Conservation (phyloP, 2,329 filamentous ascomycete genomes). For the Akanthomyces uredinophilus region DNA sequence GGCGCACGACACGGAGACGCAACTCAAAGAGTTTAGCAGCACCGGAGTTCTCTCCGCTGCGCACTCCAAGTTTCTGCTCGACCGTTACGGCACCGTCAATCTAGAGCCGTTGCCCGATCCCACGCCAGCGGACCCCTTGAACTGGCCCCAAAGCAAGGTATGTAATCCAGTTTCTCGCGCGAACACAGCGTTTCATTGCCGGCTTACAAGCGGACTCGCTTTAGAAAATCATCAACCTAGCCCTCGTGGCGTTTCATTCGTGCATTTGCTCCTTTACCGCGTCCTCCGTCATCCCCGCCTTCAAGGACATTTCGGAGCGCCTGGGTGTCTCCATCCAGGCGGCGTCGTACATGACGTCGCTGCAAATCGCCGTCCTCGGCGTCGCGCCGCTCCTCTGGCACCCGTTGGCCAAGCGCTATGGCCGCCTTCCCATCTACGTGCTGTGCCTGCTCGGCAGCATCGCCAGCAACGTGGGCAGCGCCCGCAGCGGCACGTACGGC, state of each 20-base stretch:
- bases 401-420: background rate
- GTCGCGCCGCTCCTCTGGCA: background rate
- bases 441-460: background rate
- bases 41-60: background rate
- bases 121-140: constrained; percentile 4
- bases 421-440: background rate
- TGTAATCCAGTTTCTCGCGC: background rate
- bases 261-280: constrained; percentile 9
- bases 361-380: constrained; percentile 1
- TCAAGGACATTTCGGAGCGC: background rate
- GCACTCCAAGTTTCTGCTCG: constrained; percentile 1
- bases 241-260: background rate
- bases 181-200: background rate
- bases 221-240: constrained; percentile 7
- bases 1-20: background rate
- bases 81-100: background rate
- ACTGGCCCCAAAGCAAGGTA: constrained; percentile 8
- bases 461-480: background rate
- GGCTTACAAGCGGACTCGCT: background rate
- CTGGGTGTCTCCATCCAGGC: constrained; percentile 3
- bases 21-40: background rate
- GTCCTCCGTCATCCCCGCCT: constrained; percentile 5
- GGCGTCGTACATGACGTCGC: constrained; percentile 7
- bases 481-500: background rate
- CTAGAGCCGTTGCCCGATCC: constrained; percentile 6